A percentile compares a stretch with the other conserved stretches of the same genome.
Conservation (phyloP, 139 green algal species). For the Chlorella sp. region DNA sequence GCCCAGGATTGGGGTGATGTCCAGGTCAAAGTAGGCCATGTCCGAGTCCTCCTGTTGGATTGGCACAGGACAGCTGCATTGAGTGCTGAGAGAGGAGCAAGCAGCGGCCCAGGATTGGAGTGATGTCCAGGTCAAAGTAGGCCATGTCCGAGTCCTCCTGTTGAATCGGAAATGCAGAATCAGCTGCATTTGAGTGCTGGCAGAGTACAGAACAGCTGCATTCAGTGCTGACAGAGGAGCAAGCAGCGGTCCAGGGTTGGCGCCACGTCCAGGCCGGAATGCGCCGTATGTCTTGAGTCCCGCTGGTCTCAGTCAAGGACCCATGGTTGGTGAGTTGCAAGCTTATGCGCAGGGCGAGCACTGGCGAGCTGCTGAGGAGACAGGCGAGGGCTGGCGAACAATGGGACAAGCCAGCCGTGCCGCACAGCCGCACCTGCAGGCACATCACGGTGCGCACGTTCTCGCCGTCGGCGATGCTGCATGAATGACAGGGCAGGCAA, state of each 20-base stretch:
- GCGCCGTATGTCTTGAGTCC: constrained; percentile 88
- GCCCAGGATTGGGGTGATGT: constrained; percentile 73
- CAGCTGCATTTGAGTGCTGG: too few species aligned
- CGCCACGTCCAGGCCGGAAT: constrained; percentile 66
- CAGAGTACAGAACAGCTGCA: not conserved
- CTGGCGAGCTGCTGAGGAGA: not conserved
- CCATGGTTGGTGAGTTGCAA: too few species aligned
- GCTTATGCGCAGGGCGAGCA: too few species aligned
- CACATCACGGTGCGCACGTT: constrained; percentile 82
- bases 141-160: constrained; percentile 89
- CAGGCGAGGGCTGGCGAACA: not conserved
- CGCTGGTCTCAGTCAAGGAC: too few species aligned
- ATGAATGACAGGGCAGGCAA: not conserved
- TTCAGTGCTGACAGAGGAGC: not conserved
- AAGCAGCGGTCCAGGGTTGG: not conserved
- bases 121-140: constrained; percentile 72
- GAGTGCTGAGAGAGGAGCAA: not conserved
- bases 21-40: constrained; percentile 89
- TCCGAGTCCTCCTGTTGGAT: constrained; percentile 82
- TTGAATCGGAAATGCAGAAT: too few species aligned
- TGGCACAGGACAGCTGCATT: not conserved
- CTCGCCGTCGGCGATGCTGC: constrained; percentile 70
- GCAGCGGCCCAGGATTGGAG: not conserved
- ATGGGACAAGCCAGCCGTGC: not conserved
- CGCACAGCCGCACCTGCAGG: constrained; percentile 80